Evolutionary conservation across 768 basidiomycete species (phyloP).

Genomic region (Phylloporus sp.): DNA sequence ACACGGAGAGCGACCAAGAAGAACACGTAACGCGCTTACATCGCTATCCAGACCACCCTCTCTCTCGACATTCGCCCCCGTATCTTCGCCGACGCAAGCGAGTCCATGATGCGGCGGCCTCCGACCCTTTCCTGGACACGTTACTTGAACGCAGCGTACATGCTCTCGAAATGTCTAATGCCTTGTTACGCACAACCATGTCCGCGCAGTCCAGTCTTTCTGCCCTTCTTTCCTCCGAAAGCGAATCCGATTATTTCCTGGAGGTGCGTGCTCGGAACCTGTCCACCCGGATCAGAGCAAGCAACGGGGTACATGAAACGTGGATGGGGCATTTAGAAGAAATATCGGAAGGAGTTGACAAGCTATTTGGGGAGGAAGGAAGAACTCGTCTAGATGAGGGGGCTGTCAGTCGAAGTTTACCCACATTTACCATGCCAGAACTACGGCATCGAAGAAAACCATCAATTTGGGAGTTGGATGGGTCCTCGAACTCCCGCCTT

Average conservation of each 20-base stretch:
- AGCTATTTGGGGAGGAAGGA: slow-evolving; percentile 40
- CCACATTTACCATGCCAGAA: slow-evolving; percentile 33
- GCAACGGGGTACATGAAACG: slow-evolving; percentile 41
- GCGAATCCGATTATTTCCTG: slow-evolving; percentile 41
- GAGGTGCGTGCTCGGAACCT: slow-evolving; percentile 50
- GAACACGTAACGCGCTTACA: slow-evolving; percentile 20
- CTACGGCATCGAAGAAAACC: slow-evolving; percentile 41
- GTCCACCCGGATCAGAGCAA: slow-evolving; percentile 48
- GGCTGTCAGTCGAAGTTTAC: slow-evolving; percentile 45
- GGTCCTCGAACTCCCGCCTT: slow-evolving; percentile 35
- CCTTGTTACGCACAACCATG: slow-evolving; percentile 71
- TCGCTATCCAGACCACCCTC: slow-evolving; percentile 28
- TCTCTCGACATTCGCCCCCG: slow-evolving; percentile 31
- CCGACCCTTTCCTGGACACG: slow-evolving; percentile 68
- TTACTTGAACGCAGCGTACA: slow-evolving; percentile 78
- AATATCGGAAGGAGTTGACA: slow-evolving; percentile 61
- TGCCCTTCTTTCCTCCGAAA: slow-evolving; percentile 46
- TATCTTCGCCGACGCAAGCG: slow-evolving; percentile 27
- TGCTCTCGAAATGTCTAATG: slow-evolving; percentile 83
- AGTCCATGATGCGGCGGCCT: slow-evolving; percentile 20
- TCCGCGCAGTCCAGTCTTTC: slow-evolving; percentile 59
- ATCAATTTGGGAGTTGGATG: slow-evolving; percentile 39
- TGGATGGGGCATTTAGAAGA: slow-evolving; percentile 71
- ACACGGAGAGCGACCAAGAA: slow-evolving; percentile 44
- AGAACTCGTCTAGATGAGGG: slow-evolving; percentile 14